Percentiles rank a stretch among this genome's conserved stretches.
These are phyloP conservation scores for Aquilaria sinensis DNA, from an alignment of 345 rosid species.

Conservation along the genomic window DNA sequence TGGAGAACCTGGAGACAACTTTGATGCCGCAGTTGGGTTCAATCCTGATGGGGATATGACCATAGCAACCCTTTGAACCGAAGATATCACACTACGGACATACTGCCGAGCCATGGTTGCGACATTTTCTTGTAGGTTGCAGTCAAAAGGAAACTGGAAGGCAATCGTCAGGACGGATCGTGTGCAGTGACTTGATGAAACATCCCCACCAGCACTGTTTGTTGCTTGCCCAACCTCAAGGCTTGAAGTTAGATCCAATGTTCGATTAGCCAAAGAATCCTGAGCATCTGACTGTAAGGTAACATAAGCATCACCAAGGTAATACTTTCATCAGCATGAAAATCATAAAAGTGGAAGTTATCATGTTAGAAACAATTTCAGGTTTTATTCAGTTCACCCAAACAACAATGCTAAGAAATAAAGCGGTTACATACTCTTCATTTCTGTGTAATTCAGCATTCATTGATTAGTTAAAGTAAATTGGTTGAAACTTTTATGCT, in stretches of 20 bases:
- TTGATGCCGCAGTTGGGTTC: constrained; percentile 57
- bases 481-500: no score
- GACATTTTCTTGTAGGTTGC: constrained; percentile 84
- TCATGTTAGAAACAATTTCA: no score
- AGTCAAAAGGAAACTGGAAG: constrained; percentile 92
- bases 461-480: no score
- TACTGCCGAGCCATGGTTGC: constrained; percentile 95
- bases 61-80: constrained; percentile 96
- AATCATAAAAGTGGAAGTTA: no score
- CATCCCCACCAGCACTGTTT: constrained; percentile 49
- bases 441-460: no score
- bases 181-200: constrained; percentile 30
- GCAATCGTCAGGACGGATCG: constrained; percentile 94
- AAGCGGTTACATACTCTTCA: no score
- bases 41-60: constrained; percentile 87
- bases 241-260: constrained; percentile 89
- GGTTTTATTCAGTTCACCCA: no score
- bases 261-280: constrained; percentile 54
- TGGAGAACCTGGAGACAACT: constrained; percentile 79
- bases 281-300: constrained; percentile 49
- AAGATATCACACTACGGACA: constrained; percentile 78
- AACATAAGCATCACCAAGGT: background rate
- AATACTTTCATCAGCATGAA: no score
- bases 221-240: constrained; percentile 79
- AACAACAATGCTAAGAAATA: no score